Conservation (phyloP, 2,329 filamentous ascomycete genomes). For the Calonectria honghensis region DNA sequence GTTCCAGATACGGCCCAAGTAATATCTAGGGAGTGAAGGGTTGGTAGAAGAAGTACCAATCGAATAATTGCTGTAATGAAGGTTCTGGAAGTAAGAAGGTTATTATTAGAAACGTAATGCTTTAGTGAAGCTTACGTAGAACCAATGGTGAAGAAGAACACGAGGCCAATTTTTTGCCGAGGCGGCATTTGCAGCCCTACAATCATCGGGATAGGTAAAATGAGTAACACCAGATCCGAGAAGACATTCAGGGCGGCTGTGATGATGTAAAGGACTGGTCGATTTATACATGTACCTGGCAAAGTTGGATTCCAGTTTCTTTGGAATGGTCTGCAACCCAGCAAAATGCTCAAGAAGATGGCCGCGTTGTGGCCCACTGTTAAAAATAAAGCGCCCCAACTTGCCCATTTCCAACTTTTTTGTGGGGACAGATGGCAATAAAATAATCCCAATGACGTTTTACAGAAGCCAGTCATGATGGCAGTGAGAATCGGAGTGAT, state of each 20-base stretch:
- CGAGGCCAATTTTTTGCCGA: slow-evolving; percentile 65
- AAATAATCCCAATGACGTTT: not conserved
- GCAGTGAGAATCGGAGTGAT: slow-evolving; percentile 57
- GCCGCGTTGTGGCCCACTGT: not conserved
- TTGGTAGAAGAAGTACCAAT: slow-evolving; percentile 39
- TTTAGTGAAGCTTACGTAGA: slow-evolving; percentile 33
- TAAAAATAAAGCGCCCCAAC: not conserved
- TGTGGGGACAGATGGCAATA: slow-evolving; percentile 6
- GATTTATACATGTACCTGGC: slow-evolving; percentile 63
- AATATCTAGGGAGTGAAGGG: slow-evolving; percentile 31
- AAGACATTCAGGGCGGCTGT: slow-evolving; percentile 67
- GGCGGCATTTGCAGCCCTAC: slow-evolving; percentile 64
- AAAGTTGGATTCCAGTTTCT: slow-evolving; percentile 53
- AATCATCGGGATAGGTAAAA: slow-evolving; percentile 66
- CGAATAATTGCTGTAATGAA: slow-evolving; percentile 45
- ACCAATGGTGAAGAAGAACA: slow-evolving; percentile 65
- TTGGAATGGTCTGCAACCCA: slow-evolving; percentile 41
- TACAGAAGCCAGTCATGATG: slow-evolving; percentile 37
- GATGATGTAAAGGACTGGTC: slow-evolving; percentile 66
- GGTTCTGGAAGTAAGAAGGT: slow-evolving; percentile 22
- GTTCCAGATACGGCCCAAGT: slow-evolving; percentile 42
- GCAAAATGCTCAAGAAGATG: slow-evolving; percentile 59
- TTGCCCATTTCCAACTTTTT: slow-evolving; percentile 6
- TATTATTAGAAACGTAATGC: not conserved
- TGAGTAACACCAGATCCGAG: slow-evolving; percentile 67